Conservation (phyloP, 2,329 filamentous ascomycete species). For the Bimuria novae-zelandiae region DNA sequence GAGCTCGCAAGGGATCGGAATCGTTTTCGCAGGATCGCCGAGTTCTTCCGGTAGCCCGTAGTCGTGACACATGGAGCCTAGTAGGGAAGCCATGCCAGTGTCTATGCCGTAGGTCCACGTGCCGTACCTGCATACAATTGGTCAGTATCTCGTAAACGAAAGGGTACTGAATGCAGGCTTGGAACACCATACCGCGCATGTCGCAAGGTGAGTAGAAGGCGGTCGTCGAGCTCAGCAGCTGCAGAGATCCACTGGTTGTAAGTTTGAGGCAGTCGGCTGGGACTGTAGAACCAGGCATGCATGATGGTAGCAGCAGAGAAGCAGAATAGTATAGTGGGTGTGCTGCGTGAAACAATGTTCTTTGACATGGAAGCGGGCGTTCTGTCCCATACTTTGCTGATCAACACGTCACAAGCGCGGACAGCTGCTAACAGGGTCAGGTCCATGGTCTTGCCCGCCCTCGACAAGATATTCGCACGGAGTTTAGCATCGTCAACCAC, state of each 20-base stretch:
- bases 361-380: slow-evolving; percentile 26
- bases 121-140: no score
- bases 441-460: slow-evolving; percentile 76
- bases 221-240: slow-evolving; percentile 73
- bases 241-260: slow-evolving; percentile 84
- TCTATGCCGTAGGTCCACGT: slow-evolving; percentile 74
- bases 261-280: slow-evolving; percentile 69
- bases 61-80: slow-evolving; percentile 74
- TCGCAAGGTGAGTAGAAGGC: slow-evolving; percentile 75
- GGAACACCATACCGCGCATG: slow-evolving; percentile 55
- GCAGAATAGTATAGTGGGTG: slow-evolving; percentile 75
- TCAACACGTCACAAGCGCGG: slow-evolving; percentile 72
- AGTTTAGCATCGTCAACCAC: slow-evolving; percentile 14
- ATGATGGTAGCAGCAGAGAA: slow-evolving; percentile 76
- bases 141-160: no score
- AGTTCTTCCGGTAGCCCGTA: slow-evolving; percentile 69
- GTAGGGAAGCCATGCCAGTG: slow-evolving; percentile 69
- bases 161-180: not conserved
- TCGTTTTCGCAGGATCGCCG: slow-evolving; percentile 70
- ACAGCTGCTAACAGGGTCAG: slow-evolving; percentile 78
- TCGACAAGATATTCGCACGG: slow-evolving; percentile 13
- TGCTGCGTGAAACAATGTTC: slow-evolving; percentile 44
- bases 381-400: slow-evolving; percentile 58
- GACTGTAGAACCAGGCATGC: slow-evolving; percentile 86
- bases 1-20: slow-evolving; percentile 80